These are phyloP conservation scores for Herpetospermum pedunculosum DNA, from an alignment of 306 rosid species.

Conservation along the genomic window DNA sequence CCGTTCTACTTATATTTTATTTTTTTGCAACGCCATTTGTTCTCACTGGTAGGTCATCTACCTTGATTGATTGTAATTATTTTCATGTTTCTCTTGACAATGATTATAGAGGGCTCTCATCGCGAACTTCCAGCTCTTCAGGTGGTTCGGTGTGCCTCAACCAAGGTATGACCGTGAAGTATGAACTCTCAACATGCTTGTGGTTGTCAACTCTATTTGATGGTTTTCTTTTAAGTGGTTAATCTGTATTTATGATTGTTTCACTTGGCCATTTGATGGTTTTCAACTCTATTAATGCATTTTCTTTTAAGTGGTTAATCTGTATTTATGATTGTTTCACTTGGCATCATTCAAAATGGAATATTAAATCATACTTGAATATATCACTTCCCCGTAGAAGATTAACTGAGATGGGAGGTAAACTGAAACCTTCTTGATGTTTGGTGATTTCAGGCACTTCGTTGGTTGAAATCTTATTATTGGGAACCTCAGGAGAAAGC, in stretches of 20 bases:
- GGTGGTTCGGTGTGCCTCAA: slow-evolving; percentile 55
- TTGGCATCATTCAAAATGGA: background rate
- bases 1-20: background rate
- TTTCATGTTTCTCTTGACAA: background rate
- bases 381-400: background rate
- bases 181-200: slow-evolving; percentile 1
- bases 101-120: slow-evolving; percentile 75
- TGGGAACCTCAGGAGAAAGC: slow-evolving; percentile 91
- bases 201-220: background rate
- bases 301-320: background rate
- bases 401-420: background rate
- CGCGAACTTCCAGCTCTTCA: slow-evolving; percentile 85
- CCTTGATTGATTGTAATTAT: background rate
- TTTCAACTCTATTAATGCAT: background rate
- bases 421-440: background rate
- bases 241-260: background rate
- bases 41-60: background rate
- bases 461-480: slow-evolving; percentile 80
- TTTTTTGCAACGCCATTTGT: background rate
- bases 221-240: background rate
- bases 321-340: background rate
- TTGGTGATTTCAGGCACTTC: slow-evolving; percentile 61
- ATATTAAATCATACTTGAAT: background rate
- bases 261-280: no score
- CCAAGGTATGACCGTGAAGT: slow-evolving; percentile 31